These are phyloP conservation scores for Fusarium palustre DNA, from an alignment of 2,329 filamentous ascomycete genomes.

Conservation along the genomic window DNA sequence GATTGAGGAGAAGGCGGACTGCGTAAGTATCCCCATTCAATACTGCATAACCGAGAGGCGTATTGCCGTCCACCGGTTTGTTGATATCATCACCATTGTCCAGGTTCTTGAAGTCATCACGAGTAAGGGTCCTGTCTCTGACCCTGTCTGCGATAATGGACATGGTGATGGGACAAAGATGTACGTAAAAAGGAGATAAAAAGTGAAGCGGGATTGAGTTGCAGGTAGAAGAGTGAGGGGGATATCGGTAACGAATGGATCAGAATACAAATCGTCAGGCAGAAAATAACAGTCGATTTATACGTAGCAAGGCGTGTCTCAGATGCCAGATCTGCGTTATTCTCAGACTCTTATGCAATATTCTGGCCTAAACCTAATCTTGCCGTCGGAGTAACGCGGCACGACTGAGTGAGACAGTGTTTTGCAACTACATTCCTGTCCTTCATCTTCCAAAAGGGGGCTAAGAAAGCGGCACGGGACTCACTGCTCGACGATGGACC, in stretches of 20 bases:
- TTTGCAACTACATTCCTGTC: neutral
- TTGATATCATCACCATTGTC: neutral
- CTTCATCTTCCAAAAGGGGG: neutral
- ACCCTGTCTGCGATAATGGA: slow-evolving; percentile 3
- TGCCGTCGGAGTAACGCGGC: neutral
- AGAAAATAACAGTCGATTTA: neutral
- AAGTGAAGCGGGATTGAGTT: neutral
- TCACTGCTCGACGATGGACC: neutral
- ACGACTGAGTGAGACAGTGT: neutral
- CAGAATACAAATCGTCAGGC: neutral
- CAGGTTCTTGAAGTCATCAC: slow-evolving; percentile 1
- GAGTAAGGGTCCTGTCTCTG: slow-evolving; percentile 1
- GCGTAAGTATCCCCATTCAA: neutral
- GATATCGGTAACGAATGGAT: neutral
- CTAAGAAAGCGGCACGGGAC: neutral
- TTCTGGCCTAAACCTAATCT: neutral
- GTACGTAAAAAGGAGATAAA: neutral
- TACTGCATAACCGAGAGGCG: neutral
- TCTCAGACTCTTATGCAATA: neutral
- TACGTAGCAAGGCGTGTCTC: neutral
- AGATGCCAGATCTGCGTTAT: neutral
- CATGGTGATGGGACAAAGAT: neutral
- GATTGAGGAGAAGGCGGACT: neutral
- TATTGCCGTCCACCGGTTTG: neutral
- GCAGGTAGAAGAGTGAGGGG: neutral